Percentiles rank a stretch among this genome's conserved stretches.
These are phyloP conservation scores for Thielaviopsis populi DNA, from an alignment of 2,329 filamentous ascomycete genomes.

Conservation along the genomic window DNA sequence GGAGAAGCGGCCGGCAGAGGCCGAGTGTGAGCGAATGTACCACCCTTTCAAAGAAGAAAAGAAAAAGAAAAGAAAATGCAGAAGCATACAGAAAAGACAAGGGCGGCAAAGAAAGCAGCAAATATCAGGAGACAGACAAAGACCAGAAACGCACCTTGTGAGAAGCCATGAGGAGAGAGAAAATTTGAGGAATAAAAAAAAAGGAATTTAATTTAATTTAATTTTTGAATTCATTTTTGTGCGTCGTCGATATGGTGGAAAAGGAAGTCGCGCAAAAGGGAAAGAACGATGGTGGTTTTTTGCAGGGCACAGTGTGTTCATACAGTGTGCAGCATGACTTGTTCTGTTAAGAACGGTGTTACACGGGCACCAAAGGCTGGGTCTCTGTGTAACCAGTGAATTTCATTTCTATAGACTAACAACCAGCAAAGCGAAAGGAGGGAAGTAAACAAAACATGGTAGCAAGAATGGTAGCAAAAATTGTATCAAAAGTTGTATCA, in stretches of 20 bases:
- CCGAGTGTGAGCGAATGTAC: background rate
- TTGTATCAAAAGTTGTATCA: too few relatives aligned
- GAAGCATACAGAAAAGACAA: background rate
- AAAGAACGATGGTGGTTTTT: background rate
- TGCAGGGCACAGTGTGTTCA: background rate
- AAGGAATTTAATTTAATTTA: background rate
- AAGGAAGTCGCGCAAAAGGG: background rate
- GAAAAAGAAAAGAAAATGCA: conserved; percentile 7
- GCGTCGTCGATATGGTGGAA: background rate
- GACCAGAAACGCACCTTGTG: background rate
- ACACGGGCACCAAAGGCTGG: background rate
- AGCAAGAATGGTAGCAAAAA: background rate
- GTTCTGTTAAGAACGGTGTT: background rate
- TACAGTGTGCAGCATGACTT: background rate
- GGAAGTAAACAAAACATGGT: background rate
- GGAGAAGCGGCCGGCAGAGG: background rate
- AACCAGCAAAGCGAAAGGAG: background rate
- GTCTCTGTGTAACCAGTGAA: background rate
- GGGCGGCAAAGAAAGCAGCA: conserved; percentile 11
- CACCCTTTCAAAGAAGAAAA: background rate
- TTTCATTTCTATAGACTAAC: background rate
- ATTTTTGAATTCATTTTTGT: background rate
- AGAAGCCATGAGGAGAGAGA: background rate
- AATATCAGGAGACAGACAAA: conserved; percentile 10
- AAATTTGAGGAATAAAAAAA: background rate